A percentile compares a stretch with the other conserved stretches of the same genome.
These are phyloP conservation scores for Gossypioides kirkii DNA, from an alignment of 345 rosid genomes.

Conservation along the genomic window DNA sequence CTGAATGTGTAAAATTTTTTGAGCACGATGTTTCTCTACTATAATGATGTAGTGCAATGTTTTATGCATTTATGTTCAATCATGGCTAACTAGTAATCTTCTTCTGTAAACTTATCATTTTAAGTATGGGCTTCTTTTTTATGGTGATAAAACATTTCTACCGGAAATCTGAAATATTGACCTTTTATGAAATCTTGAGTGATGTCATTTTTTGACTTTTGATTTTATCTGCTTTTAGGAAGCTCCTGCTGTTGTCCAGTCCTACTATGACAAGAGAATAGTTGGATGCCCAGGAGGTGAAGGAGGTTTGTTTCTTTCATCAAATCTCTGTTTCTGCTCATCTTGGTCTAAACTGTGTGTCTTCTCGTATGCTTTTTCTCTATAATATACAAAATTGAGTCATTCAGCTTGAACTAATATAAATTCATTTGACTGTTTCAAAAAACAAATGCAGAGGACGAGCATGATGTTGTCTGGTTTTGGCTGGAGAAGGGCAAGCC, in stretches of 20 bases:
- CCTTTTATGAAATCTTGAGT: background rate
- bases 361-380: background rate
- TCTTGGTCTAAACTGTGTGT: background rate
- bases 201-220: background rate
- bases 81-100: background rate
- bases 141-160: background rate
- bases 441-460: slow-evolving; percentile 52
- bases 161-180: background rate
- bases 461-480: slow-evolving; percentile 96
- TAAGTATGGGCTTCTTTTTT: background rate
- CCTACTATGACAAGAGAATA: slow-evolving; percentile 74
- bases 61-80: background rate
- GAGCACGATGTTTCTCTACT: background rate
- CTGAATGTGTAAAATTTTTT: background rate
- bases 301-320: slow-evolving; percentile 49
- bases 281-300: slow-evolving; percentile 89
- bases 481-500: slow-evolving; percentile 91
- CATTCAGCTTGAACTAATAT: background rate
- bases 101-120: background rate
- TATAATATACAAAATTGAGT: background rate
- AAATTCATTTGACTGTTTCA: background rate
- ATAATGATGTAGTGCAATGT: background rate
- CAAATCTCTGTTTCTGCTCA: background rate
- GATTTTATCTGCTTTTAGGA: slow-evolving; percentile 38
- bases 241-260: slow-evolving; percentile 66